phyloP scores from a whole-genome alignment of 768 basidiomycete species.

The Boletus tomentosulus region DNA sequence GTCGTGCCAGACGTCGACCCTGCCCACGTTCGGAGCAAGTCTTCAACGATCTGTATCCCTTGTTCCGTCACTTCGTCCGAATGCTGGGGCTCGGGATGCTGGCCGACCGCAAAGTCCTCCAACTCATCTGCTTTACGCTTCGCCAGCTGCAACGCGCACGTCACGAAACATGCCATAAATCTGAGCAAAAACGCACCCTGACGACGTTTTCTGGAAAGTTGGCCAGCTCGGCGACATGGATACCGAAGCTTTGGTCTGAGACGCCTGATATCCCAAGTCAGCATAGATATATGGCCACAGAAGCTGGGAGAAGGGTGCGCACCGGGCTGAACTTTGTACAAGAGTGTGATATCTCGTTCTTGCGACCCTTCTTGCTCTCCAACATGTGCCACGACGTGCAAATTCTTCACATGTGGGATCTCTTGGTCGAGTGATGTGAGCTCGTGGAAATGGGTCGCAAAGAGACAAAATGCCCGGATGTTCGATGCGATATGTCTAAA shows the following conservation, averaged over 20 bases:
- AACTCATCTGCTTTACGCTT: conserved; percentile 89
- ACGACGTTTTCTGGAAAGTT: conserved; percentile 96
- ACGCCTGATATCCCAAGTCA: conserved; percentile 48
- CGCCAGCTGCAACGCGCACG: conserved; percentile 55
- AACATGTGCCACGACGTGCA: conserved; percentile 95
- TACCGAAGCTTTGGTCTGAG: conserved; percentile 97
- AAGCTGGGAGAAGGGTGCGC: conserved; percentile 14
- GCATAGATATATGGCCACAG: background rate
- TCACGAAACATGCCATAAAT: background rate
- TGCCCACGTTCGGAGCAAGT: conserved; percentile 70
- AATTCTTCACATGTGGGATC: conserved; percentile 81
- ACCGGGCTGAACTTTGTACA: conserved; percentile 80
- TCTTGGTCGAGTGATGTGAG: conserved; percentile 89
- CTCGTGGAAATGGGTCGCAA: conserved; percentile 98
- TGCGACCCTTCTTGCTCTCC: conserved; percentile 42
- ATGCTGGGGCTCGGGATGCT: conserved; percentile 40
- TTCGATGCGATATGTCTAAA: conserved; percentile 86
- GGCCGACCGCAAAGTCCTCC: conserved; percentile 68
- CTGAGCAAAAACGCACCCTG: conserved; percentile 45
- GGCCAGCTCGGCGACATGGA: conserved; percentile 95
- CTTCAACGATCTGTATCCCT: conserved; percentile 77
- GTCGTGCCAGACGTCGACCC: conserved; percentile 32
- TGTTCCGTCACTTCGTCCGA: conserved; percentile 63
- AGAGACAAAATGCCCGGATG: conserved; percentile 82
- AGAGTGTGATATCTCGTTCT: conserved; percentile 74